Percentiles rank a stretch among this genome's conserved stretches.
phyloP scores from a whole-genome alignment of 2,329 filamentous ascomycete species.

The Zalaria obscura region DNA sequence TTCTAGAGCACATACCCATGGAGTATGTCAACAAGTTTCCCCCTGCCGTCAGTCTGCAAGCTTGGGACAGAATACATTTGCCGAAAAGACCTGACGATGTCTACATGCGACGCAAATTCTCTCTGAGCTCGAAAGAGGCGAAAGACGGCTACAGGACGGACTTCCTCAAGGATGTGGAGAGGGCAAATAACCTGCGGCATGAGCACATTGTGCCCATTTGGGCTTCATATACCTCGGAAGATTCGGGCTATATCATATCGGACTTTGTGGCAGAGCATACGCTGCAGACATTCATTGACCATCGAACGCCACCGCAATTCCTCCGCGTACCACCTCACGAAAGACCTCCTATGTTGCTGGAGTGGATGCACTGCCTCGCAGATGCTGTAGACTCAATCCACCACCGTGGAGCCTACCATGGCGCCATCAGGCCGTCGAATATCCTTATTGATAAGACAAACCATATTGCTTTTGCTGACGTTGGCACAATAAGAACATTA shows the following conservation, averaged over 20 bases:
- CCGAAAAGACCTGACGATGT: slow-evolving; percentile 44
- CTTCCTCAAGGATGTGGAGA: slow-evolving; percentile 47
- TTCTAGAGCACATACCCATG: slow-evolving; percentile 51
- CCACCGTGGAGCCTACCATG: slow-evolving; percentile 47
- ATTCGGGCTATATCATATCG: slow-evolving; percentile 50
- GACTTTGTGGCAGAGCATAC: slow-evolving; percentile 53
- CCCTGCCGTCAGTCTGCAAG: slow-evolving; percentile 29
- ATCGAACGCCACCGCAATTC: slow-evolving; percentile 43
- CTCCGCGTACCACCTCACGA: slow-evolving; percentile 48
- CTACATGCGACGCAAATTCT: slow-evolving; percentile 23
- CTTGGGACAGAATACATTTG: slow-evolving; percentile 48
- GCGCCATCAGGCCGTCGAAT: slow-evolving; percentile 56
- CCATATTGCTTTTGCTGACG: slow-evolving; percentile 53
- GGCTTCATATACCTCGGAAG: slow-evolving; percentile 55
- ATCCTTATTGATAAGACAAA: slow-evolving; percentile 53
- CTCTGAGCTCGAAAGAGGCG: slow-evolving; percentile 14
- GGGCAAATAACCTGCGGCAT: slow-evolving; percentile 45
- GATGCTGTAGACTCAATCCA: slow-evolving; percentile 58
- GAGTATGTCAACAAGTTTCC: slow-evolving; percentile 49
- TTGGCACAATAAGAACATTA: slow-evolving; percentile 33
- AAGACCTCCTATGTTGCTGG: slow-evolving; percentile 46
- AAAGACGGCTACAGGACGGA: not conserved
- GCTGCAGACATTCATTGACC: slow-evolving; percentile 52
- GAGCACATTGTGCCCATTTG: slow-evolving; percentile 58
- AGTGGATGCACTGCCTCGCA: slow-evolving; percentile 62